Percentiles rank a stretch among this genome's conserved stretches.
phyloP scores from a whole-genome alignment of 371 early-diverging fungal species.

The Mortierella sp. region DNA sequence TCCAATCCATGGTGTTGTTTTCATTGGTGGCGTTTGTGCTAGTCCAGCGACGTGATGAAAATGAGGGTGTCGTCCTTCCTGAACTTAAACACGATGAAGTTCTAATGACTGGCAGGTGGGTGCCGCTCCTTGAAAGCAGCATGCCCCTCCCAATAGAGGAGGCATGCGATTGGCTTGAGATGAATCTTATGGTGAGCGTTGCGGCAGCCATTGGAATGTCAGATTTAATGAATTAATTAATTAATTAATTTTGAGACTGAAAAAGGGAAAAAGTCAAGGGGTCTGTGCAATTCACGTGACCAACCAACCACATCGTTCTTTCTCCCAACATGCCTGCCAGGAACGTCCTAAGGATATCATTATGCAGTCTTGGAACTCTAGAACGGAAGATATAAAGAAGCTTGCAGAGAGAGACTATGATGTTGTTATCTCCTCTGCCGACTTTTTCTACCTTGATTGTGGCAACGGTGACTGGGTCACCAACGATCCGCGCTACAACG shows the following conservation, averaged over 20 bases:
- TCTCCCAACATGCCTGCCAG: constrained; percentile 45
- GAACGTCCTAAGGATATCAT: constrained; percentile 61
- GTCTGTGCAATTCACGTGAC: too few relatives aligned
- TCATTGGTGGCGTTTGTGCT: constrained; percentile 4
- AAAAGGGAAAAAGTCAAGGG: too few relatives aligned
- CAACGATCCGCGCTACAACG: constrained; percentile 54
- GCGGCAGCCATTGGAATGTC: neutral
- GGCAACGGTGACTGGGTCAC: constrained; percentile 69
- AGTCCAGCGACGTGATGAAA: neutral
- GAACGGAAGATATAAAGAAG: constrained; percentile 61
- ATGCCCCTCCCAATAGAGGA: neutral
- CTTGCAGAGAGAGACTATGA: constrained; percentile 66
- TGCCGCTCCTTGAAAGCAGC: neutral
- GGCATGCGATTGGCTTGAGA: neutral
- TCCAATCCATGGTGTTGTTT: constrained; percentile 66
- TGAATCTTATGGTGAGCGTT: neutral
- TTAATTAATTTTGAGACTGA: too few relatives aligned
- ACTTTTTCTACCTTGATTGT: constrained; percentile 81
- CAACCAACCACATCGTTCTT: constrained; percentile 20
- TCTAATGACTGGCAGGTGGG: neutral
- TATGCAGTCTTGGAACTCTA: constrained; percentile 70
- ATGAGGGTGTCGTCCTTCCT: constrained; percentile 8
- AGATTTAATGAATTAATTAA: neutral
- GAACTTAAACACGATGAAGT: constrained; percentile 13
- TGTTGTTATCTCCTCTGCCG: constrained; percentile 66